Percentiles rank a stretch among this genome's conserved stretches.
These are phyloP conservation scores for Aspergillus nidulans DNA, from an alignment of 495 filamentous ascomycete species.

Conservation along the genomic window DNA sequence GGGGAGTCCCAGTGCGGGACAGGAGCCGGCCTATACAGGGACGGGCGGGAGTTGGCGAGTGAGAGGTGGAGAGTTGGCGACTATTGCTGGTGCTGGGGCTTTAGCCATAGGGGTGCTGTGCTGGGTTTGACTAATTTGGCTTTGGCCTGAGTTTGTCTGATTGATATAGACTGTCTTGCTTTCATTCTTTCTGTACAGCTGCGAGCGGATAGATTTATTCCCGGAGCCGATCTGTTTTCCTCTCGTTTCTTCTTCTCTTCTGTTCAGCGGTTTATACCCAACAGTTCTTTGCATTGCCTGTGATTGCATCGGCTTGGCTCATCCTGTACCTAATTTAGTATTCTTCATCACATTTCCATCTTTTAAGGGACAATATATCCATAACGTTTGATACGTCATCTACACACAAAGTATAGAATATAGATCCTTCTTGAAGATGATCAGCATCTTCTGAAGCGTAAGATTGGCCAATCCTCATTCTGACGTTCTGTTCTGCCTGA, in stretches of 20 bases:
- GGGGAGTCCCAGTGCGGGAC: background rate
- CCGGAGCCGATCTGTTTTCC: background rate
- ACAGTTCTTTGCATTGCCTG: background rate
- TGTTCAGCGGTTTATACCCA: constrained; percentile 8
- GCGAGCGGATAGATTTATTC: background rate
- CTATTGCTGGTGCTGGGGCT: background rate
- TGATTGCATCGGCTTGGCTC: background rate
- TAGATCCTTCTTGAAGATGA: background rate
- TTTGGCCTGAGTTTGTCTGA: background rate
- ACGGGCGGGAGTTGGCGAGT: background rate
- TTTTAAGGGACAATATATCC: too few species aligned
- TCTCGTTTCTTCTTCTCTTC: background rate
- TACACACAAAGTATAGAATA: too few species aligned
- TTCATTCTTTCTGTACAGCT: background rate
- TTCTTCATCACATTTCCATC: background rate
- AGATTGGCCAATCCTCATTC: background rate
- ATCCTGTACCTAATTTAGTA: background rate
- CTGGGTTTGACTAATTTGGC: background rate
- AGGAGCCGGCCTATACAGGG: background rate
- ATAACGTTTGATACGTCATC: too few species aligned
- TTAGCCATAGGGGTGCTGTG: background rate
- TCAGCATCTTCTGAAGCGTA: background rate
- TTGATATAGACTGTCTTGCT: background rate
- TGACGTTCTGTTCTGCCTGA: background rate
- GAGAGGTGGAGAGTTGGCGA: background rate